These are phyloP conservation scores for Leccinum uliginosum DNA, from an alignment of 768 basidiomycete species.

Conservation along the genomic window DNA sequence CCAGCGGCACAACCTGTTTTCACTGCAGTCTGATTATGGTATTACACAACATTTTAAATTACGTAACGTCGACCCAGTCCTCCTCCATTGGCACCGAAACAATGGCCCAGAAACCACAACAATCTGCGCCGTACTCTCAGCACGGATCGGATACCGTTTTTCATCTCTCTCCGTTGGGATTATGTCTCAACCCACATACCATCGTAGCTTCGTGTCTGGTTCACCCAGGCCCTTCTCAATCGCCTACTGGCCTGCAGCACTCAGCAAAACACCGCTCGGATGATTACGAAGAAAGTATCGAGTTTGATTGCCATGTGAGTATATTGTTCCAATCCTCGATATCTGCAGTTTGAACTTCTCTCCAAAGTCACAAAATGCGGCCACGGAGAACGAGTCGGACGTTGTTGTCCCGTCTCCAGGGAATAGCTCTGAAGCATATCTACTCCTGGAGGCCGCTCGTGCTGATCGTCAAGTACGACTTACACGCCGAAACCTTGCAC, in stretches of 20 bases:
- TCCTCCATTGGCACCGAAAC: too few species aligned
- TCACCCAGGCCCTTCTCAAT: background rate
- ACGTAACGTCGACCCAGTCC: too few species aligned
- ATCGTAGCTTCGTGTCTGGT: background rate
- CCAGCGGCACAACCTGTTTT: too few species aligned
- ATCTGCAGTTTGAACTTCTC: background rate
- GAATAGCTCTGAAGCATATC: background rate
- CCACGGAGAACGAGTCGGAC: background rate
- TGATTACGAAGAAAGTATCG: background rate
- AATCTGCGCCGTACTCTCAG: too few species aligned
- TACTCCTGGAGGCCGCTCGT: background rate
- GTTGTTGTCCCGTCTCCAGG: background rate
- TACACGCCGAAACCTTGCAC: background rate
- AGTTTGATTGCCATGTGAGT: too few species aligned
- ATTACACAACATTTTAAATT: too few species aligned
- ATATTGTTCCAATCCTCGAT: background rate
- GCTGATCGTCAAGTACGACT: background rate
- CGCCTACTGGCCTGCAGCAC: background rate
- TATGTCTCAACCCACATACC: background rate
- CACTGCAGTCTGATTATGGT: too few species aligned
- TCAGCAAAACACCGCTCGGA: background rate
- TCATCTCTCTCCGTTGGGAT: background rate
- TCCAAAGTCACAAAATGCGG: background rate
- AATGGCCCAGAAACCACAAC: too few species aligned
- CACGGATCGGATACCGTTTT: background rate